These are phyloP conservation scores for Pseudovirgaria hyperparasitica DNA, from an alignment of 2,329 filamentous ascomycete species.

Conservation along the genomic window DNA sequence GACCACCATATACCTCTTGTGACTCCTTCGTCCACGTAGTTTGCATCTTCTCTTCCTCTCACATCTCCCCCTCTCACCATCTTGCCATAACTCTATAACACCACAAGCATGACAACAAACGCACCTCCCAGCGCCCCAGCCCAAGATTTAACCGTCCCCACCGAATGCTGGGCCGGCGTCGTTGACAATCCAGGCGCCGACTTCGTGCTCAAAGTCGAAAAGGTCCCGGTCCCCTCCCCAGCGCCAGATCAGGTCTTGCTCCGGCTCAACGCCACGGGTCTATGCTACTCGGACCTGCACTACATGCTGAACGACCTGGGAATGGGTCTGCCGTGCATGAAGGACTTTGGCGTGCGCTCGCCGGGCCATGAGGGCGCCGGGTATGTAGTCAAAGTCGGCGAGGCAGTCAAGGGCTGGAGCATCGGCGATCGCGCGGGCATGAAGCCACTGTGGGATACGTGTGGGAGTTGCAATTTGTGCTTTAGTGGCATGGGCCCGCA, in stretches of 20 bases:
- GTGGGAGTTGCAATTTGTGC: slow-evolving; percentile 1
- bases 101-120: too few species aligned
- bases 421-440: slow-evolving; percentile 6
- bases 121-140: too few species aligned
- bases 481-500: slow-evolving; percentile 6
- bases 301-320: slow-evolving; percentile 1
- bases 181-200: slow-evolving; percentile 39
- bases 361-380: slow-evolving; percentile 2
- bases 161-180: slow-evolving; percentile 39
- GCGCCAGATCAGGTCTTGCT: too few species aligned
- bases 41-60: too few species aligned
- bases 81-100: too few species aligned
- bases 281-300: slow-evolving; percentile 1
- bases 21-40: too few species aligned
- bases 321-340: not conserved
- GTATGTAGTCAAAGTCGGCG: slow-evolving; percentile 1
- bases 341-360: not conserved
- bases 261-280: slow-evolving; percentile 1
- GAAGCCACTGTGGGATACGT: slow-evolving; percentile 5
- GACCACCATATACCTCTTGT: too few species aligned
- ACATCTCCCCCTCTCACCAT: too few species aligned
- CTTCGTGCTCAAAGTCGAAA: slow-evolving; percentile 34
- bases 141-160: too few species aligned
- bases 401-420: slow-evolving; percentile 1
- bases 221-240: slow-evolving; percentile 36